Percentiles rank a stretch among this genome's conserved stretches.
These are phyloP conservation scores for Diaporthe sp. DNA, from an alignment of 2,329 filamentous ascomycete genomes.

Conservation along the genomic window DNA sequence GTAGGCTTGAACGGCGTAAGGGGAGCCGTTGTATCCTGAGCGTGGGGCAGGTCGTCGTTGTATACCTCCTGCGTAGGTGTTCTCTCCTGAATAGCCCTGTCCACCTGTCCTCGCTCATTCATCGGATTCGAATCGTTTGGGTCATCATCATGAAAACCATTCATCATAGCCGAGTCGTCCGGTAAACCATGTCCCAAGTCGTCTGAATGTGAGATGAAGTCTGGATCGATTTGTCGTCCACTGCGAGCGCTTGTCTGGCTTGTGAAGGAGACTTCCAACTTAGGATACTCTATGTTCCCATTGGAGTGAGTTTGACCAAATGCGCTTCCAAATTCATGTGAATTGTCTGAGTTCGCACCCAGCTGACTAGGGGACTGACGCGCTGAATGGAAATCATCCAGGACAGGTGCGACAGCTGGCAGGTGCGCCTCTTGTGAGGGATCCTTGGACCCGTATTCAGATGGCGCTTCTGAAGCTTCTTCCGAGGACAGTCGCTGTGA, in stretches of 20 bases:
- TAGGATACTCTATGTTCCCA: constrained; percentile 46
- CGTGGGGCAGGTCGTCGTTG: constrained; percentile 11
- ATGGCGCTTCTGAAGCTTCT: constrained; percentile 35
- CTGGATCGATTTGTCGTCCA: constrained; percentile 63
- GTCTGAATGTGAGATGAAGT: constrained; percentile 47
- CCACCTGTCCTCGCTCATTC: not conserved
- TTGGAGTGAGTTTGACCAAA: not conserved
- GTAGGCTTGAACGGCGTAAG: not conserved
- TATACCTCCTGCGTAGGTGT: constrained; percentile 20
- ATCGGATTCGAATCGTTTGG: not conserved
- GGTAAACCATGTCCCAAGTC: constrained; percentile 46
- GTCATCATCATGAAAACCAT: constrained; percentile 30
- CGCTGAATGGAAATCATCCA: not conserved
- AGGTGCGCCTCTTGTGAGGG: constrained; percentile 13
- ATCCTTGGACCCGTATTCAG: constrained; percentile 35
- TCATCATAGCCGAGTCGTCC: constrained; percentile 17
- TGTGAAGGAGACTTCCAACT: constrained; percentile 48
- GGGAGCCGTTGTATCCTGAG: not conserved
- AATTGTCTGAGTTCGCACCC: not conserved
- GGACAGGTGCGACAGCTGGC: not conserved
- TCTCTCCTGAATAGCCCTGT: not conserved
- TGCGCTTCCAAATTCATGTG: not conserved
- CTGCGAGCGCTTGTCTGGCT: constrained; percentile 58
- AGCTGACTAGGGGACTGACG: not conserved
- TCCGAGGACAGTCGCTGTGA: constrained; percentile 18